These are phyloP conservation scores for Eimeria necatrix DNA, from an alignment of 169 alveolate genomes.

Conservation along the genomic window DNA sequence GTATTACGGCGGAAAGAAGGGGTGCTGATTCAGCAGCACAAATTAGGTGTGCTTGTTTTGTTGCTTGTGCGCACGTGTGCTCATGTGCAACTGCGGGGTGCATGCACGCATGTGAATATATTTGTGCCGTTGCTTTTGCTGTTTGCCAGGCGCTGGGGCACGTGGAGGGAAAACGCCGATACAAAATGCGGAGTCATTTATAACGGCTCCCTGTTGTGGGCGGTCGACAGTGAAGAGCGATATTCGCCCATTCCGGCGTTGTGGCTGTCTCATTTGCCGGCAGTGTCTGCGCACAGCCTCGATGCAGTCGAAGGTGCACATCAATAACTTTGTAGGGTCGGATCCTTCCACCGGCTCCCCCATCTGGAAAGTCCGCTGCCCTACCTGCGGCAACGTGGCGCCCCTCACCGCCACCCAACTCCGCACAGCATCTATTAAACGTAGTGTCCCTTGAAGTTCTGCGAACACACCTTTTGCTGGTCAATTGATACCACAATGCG, in stretches of 20 bases:
- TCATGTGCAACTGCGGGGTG: no score
- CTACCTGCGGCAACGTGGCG: slow-evolving; percentile 6
- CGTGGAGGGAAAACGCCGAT: not conserved
- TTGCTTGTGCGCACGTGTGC: no score
- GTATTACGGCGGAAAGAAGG: no score
- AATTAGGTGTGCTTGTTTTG: no score
- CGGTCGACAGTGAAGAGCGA: slow-evolving; percentile 17
- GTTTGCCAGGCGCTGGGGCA: not conserved
- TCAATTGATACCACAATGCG: no score
- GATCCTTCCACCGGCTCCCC: slow-evolving; percentile 38
- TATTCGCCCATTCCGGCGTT: slow-evolving; percentile 7
- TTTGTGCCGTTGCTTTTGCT: not conserved
- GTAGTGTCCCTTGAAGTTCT: not conserved
- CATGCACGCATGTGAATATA: no score
- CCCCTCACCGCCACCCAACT: slow-evolving; percentile 40
- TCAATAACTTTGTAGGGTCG: slow-evolving; percentile 20
- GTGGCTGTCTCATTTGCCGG: slow-evolving; percentile 38
- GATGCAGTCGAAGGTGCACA: slow-evolving; percentile 31
- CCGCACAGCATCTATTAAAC: slow-evolving; percentile 24
- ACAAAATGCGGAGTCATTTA: not conserved
- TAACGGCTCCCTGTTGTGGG: slow-evolving; percentile 46
- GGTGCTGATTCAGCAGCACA: no score
- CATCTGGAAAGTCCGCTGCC: slow-evolving; percentile 43
- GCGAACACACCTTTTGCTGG: no score
- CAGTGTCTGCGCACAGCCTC: slow-evolving; percentile 32